Percentiles rank a stretch among this genome's conserved stretches.
phyloP scores from a whole-genome alignment of 1,139 yeast genomes.

The Scheffersomyces parashehatae region DNA sequence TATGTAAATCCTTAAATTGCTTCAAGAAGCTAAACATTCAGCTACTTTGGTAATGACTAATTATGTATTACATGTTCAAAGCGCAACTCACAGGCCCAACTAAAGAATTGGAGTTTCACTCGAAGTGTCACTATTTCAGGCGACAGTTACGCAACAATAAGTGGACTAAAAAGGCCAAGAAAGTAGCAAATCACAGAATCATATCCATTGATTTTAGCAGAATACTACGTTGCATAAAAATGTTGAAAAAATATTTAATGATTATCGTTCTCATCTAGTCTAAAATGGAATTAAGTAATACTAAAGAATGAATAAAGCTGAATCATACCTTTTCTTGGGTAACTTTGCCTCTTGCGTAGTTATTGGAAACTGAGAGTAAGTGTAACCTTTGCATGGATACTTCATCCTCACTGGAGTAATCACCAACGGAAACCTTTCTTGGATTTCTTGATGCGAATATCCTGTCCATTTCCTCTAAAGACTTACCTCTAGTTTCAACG shows the following conservation, averaged over 20 bases:
- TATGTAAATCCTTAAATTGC: background rate
- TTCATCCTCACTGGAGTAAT: background rate
- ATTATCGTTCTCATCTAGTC: background rate
- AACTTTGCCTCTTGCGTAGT: background rate
- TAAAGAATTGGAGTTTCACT: too few species aligned
- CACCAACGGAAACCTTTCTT: background rate
- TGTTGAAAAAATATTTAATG: background rate
- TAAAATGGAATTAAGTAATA: background rate
- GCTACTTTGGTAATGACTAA: too few species aligned
- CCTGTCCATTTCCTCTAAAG: conserved; percentile 28
- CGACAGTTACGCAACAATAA: too few species aligned
- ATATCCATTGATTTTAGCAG: too few species aligned
- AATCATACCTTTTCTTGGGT: background rate
- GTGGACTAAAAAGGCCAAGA: too few species aligned
- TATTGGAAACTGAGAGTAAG: background rate
- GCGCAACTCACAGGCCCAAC: too few species aligned
- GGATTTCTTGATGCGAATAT: conserved; percentile 12
- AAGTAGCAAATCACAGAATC: too few species aligned
- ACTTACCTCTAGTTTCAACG: conserved; percentile 28
- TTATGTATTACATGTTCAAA: too few species aligned
- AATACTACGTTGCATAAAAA: too few species aligned
- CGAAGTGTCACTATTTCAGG: too few species aligned
- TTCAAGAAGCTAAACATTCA: too few species aligned
- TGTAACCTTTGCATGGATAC: background rate
- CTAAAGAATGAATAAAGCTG: background rate